Evolutionary conservation across 306 rosid species (phyloP).

Genomic region (Cyclanthera cordifolia): DNA sequence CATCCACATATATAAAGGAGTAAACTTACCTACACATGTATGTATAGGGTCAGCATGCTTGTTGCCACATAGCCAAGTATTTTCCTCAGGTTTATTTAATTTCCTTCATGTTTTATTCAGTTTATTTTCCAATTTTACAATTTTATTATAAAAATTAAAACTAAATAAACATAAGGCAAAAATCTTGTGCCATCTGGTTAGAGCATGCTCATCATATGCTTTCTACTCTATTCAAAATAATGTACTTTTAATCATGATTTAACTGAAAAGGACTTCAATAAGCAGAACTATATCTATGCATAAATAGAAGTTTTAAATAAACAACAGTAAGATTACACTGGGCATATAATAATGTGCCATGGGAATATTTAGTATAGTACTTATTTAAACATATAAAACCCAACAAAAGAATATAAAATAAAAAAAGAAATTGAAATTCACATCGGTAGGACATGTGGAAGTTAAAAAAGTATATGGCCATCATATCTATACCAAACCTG

Average conservation of each 20-base stretch:
- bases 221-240: neutral
- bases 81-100: too few species aligned
- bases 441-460: neutral
- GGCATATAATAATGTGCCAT: neutral
- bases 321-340: neutral
- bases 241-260: neutral
- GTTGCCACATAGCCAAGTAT: too few species aligned
- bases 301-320: neutral
- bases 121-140: too few species aligned
- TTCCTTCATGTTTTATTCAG: too few species aligned
- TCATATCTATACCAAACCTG: conserved; percentile 45
- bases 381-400: neutral
- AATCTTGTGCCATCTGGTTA: too few species aligned
- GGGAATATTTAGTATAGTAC: neutral
- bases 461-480: neutral
- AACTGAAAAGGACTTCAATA: neutral
- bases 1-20: conserved; percentile 7
- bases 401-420: neutral
- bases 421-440: neutral
- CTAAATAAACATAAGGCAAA: too few species aligned
- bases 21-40: too few species aligned
- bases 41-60: too few species aligned
- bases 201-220: too few species aligned
- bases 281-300: neutral
- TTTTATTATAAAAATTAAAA: too few species aligned